Percentiles rank a stretch among this genome's conserved stretches.
These are phyloP conservation scores for Aspergillus intermedius DNA, from an alignment of 2,329 filamentous ascomycete species.

Conservation along the genomic window DNA sequence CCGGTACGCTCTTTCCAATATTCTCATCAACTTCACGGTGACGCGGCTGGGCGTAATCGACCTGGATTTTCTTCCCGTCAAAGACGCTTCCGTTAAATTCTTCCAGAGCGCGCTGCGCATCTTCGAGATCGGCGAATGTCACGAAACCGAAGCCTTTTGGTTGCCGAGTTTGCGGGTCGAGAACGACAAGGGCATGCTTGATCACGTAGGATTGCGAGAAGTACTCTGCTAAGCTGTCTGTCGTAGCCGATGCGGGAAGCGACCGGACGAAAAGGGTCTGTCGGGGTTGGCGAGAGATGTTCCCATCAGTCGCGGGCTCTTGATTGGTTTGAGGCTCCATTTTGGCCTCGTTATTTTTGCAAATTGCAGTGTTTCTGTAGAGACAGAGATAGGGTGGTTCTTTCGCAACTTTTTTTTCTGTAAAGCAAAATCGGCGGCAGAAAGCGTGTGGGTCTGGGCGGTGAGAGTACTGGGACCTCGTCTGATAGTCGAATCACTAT, in stretches of 20 bases:
- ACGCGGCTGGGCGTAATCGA: conserved; percentile 83
- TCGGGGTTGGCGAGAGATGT: conserved; percentile 31
- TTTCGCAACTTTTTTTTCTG: conserved; percentile 8
- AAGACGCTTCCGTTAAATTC: conserved; percentile 74
- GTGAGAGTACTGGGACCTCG: conserved; percentile 9
- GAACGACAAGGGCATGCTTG: conserved; percentile 90
- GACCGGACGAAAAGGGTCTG: conserved; percentile 86
- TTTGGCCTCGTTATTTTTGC: conserved; percentile 10
- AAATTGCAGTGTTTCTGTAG: conserved; percentile 9
- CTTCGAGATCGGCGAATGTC: conserved; percentile 88
- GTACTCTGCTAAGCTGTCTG: conserved; percentile 73
- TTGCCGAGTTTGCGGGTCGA: conserved; percentile 75
- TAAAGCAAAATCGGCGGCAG: conserved; percentile 30
- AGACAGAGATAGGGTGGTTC: neutral
- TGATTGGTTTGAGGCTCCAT: conserved; percentile 18
- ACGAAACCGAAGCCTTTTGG: conserved; percentile 95
- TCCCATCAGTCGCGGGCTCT: conserved; percentile 10
- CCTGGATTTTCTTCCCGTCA: conserved; percentile 71
- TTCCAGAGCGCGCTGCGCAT: conserved; percentile 72
- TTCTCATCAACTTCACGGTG: conserved; percentile 59
- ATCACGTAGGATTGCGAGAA: conserved; percentile 93
- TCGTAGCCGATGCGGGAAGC: conserved; percentile 70
- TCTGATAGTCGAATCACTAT: neutral
- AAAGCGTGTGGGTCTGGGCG: conserved; percentile 23
- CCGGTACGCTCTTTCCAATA: conserved; percentile 35